phyloP scores from a whole-genome alignment of 2,329 filamentous ascomycete genomes.

The Aspergillus vadensis region DNA sequence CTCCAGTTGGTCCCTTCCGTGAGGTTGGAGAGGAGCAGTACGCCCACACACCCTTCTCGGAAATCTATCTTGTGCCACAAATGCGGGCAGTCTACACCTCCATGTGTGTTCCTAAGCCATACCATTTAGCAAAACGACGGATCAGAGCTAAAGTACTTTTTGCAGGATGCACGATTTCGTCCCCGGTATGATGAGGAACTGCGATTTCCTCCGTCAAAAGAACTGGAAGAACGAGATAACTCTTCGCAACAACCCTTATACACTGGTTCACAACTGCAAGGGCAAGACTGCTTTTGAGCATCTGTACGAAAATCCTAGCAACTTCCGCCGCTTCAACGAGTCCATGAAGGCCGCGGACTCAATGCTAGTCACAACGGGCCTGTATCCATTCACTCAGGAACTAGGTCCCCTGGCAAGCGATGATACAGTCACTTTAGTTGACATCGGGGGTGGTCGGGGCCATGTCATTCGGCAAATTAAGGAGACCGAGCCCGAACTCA shows the following conservation, averaged over 20 bases:
- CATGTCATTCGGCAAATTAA: slow-evolving; percentile 20
- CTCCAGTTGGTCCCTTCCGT: slow-evolving; percentile 21
- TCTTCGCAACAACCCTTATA: slow-evolving; percentile 22
- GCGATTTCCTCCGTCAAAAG: slow-evolving; percentile 21
- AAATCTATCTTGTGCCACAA: slow-evolving; percentile 18
- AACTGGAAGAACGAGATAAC: slow-evolving; percentile 19
- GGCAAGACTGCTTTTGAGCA: slow-evolving; percentile 24
- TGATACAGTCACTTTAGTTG: slow-evolving; percentile 23
- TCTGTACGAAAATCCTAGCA: slow-evolving; percentile 14
- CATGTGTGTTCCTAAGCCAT: slow-evolving; percentile 1
- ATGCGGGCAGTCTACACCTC: slow-evolving; percentile 17
- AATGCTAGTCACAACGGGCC: slow-evolving; percentile 22
- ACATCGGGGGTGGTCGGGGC: slow-evolving; percentile 25
- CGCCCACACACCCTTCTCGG: slow-evolving; percentile 25
- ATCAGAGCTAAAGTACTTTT: neutral
- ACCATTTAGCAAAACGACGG: too few relatives aligned
- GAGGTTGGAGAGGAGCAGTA: slow-evolving; percentile 23
- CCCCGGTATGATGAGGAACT: slow-evolving; percentile 14
- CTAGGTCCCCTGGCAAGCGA: slow-evolving; percentile 12
- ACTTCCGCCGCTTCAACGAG: slow-evolving; percentile 16
- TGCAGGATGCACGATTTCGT: slow-evolving; percentile 15
- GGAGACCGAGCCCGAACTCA: slow-evolving; percentile 12
- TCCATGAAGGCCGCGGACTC: slow-evolving; percentile 12
- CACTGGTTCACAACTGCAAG: slow-evolving; percentile 17
- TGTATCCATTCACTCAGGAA: slow-evolving; percentile 20